Base-by-base conservation (phyloP, 176 grass and related monocot species). In the Triticum urartu region DNA sequence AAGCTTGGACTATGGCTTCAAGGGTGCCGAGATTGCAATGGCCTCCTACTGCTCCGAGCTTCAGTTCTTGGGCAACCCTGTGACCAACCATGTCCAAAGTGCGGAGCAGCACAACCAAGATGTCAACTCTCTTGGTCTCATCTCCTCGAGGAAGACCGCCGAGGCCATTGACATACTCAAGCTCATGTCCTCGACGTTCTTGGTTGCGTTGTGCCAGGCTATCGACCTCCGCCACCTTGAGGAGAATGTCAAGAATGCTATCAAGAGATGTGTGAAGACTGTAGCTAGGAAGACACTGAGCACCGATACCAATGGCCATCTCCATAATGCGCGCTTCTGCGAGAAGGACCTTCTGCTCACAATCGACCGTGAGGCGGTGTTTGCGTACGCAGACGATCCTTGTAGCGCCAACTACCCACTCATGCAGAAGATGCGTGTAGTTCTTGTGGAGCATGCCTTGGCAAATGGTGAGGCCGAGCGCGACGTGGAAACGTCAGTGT, bases 31-130 rank as follows among this genome's bases (percentile, higher is more conserved):
- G 90, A 94, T 97, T 59, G 92, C 95, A 63, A 97, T 97, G 95
- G 95, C 95, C 0, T 86, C 95, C 0, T 97, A 97, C 88, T 97
- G 95, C 90, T 97, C 94, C 1, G 94, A 97, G 87, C 87, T 97
- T 70, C 94, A 97, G 34, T 97, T 94, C 87, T 72, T 97, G 20
- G 95, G 48, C 35, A 98, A 98, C 86, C 95, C 95, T 0, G 95
- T 98, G 18, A 98, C 93, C 38, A 95, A 90, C 89, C 93, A 98
- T 50, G 95, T 98, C 15, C 95, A 98, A 88, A 98, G 95, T 48
- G 95, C 95, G 3, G 95, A 98, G 87, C 92, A 95, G 68, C 95
- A 98, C 85, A 98, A 94, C 87, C 95, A 97, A 62, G 92, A 94
- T 36, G 92, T 97, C 11, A 97, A 97, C 89, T 97, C 95, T 3